These are phyloP conservation scores for Pseudoperonospora humuli DNA, from an alignment of 352 stramenopile genomes.

Conservation along the genomic window DNA sequence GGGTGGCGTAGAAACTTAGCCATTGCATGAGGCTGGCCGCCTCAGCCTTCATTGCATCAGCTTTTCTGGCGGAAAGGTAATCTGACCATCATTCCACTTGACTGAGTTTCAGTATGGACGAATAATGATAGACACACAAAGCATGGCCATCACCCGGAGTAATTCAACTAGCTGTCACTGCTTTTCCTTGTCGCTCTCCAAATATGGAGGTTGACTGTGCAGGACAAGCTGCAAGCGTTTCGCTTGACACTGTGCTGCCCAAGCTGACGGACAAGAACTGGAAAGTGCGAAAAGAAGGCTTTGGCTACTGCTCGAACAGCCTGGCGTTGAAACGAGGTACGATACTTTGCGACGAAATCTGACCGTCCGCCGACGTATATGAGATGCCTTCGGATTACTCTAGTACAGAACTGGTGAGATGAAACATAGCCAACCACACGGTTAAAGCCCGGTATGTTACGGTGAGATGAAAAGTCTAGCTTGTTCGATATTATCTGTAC, in stretches of 20 bases:
- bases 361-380: too few relatives aligned
- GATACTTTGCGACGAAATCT: too few relatives aligned
- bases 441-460: too few relatives aligned
- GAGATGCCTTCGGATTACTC: too few relatives aligned
- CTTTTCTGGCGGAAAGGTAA: conserved; percentile 14
- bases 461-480: too few relatives aligned
- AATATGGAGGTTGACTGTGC: conserved; percentile 23
- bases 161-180: background rate
- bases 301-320: conserved; percentile 47
- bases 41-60: conserved; percentile 2
- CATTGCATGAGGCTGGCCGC: conserved; percentile 30
- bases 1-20: conserved; percentile 21
- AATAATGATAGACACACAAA: too few relatives aligned
- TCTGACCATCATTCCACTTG: conserved; percentile 13
- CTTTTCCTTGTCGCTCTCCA: conserved; percentile 1
- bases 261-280: conserved; percentile 80
- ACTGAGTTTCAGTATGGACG: conserved; percentile 7
- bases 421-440: too few relatives aligned
- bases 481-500: too few relatives aligned
- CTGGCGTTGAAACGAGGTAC: conserved; percentile 30
- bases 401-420: too few relatives aligned
- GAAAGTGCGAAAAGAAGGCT: conserved; percentile 80
- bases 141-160: too few relatives aligned
- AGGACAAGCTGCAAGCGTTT: conserved; percentile 1
- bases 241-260: conserved; percentile 39